Conservation (phyloP, 345 rosid genomes). For the Corchorus olitorius region DNA sequence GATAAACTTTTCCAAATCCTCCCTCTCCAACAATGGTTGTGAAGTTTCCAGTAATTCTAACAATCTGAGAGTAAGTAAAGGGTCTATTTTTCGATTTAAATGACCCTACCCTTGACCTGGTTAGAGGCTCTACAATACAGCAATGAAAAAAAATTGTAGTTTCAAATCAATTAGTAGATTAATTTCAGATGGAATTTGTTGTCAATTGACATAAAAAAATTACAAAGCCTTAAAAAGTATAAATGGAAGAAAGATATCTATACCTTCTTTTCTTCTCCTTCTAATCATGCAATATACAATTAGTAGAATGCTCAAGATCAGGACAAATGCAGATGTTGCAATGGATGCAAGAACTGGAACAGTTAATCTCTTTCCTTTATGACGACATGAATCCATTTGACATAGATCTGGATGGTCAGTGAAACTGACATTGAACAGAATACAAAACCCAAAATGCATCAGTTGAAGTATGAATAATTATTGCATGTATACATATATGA, state of each 20-base stretch:
- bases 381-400: slow-evolving; percentile 1
- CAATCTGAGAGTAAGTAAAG: slow-evolving; percentile 30
- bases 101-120: slow-evolving; percentile 23
- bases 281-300: no score
- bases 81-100: slow-evolving; percentile 18
- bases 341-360: slow-evolving; percentile 18
- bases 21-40: neutral
- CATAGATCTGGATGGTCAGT: slow-evolving; percentile 18
- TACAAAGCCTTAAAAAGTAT: neutral
- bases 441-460: neutral
- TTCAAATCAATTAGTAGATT: no score
- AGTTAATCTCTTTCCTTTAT: slow-evolving; percentile 1
- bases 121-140: slow-evolving; percentile 8
- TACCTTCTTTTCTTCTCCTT: neutral
- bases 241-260: neutral
- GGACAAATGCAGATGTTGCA: neutral
- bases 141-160: no score
- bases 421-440: neutral
- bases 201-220: no score
- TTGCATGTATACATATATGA: neutral
- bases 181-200: neutral
- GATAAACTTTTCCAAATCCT: slow-evolving; percentile 19
- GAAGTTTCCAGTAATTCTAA: neutral
- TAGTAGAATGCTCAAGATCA: neutral
- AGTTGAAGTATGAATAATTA: neutral